Evolutionary conservation across 768 basidiomycete genomes (phyloP), one percentile per base, ranked within the genome.

Genomic region (Leccinum obscurum): DNA sequence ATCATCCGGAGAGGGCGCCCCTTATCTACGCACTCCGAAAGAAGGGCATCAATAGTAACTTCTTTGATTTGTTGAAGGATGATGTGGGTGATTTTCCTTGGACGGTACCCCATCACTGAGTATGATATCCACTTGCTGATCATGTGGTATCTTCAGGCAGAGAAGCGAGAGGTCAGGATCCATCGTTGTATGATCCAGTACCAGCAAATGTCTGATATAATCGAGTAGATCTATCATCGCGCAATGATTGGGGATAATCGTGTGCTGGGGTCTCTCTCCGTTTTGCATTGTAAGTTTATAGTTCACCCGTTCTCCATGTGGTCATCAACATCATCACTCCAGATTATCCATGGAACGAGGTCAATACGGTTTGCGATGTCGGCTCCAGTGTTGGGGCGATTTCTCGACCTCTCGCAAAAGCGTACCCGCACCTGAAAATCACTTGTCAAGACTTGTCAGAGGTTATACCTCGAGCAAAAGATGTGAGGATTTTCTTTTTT

Each of bases 41-140:
- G 48, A 60, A 52, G 15, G 66, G 65, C 3, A 52, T 62, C 13
- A 17, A 63, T 22, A 64, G 63, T 0, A 58, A 28, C 17, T 68
- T 56, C 52, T 72, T 69, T 55, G 70, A 69, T 15, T 62, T 64
- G 64, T 56, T 73, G 39, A 57, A 54, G 41, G 30, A 62, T 14
- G 54, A 73, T 5, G 71, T 72, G 6, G 32, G 70, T 57, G 3
- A 1, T 28, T 39, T 30, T 24, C 17, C 44, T 24, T 56, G 41
- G 15, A 35, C 41, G 11, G 10, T 17, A 30, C 17, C 17, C 13
- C 15, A 6, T 17, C 26, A 17, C 24, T 49, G 3, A 6, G 35
- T 34, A 20, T 3, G 10, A 15, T 48, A 8, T 55, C 10, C 22
- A 17, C 41, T 39, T 58, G 3, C 54, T 63, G 46, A 58, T 13